Evolutionary conservation across 148 eudicot species (phyloP).

Genomic region (Linanthus parryae): DNA sequence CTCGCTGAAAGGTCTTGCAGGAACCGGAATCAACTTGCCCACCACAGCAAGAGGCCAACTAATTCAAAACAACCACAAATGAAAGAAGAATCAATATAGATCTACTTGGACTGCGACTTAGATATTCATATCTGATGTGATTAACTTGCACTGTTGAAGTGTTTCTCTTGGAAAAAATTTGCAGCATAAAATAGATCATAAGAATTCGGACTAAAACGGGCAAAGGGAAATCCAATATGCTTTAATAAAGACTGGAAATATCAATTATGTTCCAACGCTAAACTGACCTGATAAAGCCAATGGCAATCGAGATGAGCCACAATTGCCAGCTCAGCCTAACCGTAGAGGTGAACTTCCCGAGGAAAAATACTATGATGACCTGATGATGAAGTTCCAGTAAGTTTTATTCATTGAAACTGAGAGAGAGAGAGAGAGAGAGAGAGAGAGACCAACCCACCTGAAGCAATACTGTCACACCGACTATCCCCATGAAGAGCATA

Average conservation of each 20-base stretch:
- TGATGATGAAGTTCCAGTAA: slow-evolving; percentile 11
- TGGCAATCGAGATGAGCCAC: slow-evolving; percentile 71
- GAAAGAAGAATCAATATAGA: not conserved
- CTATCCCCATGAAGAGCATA: slow-evolving; percentile 68
- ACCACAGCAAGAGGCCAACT: slow-evolving; percentile 91
- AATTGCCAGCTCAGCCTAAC: slow-evolving; percentile 70
- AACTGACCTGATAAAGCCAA: slow-evolving; percentile 68
- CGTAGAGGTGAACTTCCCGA: slow-evolving; percentile 76
- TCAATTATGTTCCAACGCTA: too few species aligned
- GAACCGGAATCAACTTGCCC: slow-evolving; percentile 76
- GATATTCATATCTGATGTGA: too few species aligned
- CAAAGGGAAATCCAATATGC: too few species aligned
- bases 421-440: slow-evolving; percentile 2
- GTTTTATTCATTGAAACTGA: not conserved
- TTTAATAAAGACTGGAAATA: too few species aligned
- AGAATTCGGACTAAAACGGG: too few species aligned
- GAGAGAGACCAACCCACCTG: slow-evolving; percentile 43
- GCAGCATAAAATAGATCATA: too few species aligned
- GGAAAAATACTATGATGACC: slow-evolving; percentile 73
- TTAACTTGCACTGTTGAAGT: too few species aligned
- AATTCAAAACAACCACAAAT: slow-evolving; percentile 8
- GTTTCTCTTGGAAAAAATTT: too few species aligned
- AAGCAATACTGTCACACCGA: slow-evolving; percentile 58
- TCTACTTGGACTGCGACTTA: too few species aligned
- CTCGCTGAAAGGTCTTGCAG: slow-evolving; percentile 52